A percentile compares a stretch with the other conserved stretches of the same genome.
phyloP scores from a whole-genome alignment of 2,329 filamentous ascomycete species.

The Pseudogymnoascus sp. region DNA sequence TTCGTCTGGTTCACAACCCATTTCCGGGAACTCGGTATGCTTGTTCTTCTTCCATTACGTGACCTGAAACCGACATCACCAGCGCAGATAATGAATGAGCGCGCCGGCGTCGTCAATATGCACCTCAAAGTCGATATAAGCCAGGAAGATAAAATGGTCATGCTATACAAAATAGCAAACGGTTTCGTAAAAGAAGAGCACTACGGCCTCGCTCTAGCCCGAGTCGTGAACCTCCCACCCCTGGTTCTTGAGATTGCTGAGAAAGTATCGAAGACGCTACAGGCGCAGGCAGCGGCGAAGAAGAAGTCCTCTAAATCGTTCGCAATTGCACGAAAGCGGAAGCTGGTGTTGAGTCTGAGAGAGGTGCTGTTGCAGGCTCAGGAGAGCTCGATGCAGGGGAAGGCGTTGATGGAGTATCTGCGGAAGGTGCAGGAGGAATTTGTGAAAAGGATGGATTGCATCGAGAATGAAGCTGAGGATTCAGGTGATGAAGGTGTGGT shows the following conservation, averaged over 20 bases:
- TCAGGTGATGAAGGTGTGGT: background rate
- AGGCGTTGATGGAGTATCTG: constrained; percentile 58
- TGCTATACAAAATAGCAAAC: constrained; percentile 77
- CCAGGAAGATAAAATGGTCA: constrained; percentile 59
- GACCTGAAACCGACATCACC: constrained; percentile 9
- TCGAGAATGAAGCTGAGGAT: constrained; percentile 40
- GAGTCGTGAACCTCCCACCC: constrained; percentile 65
- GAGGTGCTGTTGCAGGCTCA: constrained; percentile 66
- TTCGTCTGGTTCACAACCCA: constrained; percentile 93
- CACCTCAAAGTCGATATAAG: constrained; percentile 69
- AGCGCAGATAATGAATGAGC: constrained; percentile 66
- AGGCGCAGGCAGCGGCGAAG: constrained; percentile 49
- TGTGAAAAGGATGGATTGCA: constrained; percentile 57
- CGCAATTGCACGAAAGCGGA: constrained; percentile 58
- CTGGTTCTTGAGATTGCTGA: constrained; percentile 63
- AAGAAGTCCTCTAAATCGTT: constrained; percentile 54
- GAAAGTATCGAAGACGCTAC: constrained; percentile 56
- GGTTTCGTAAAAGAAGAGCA: constrained; percentile 65
- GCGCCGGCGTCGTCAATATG: constrained; percentile 73
- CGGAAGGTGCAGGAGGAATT: constrained; percentile 69
- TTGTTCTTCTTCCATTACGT: background rate
- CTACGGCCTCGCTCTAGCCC: constrained; percentile 80
- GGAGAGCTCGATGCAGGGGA: constrained; percentile 58
- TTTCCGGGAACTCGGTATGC: constrained; percentile 66
- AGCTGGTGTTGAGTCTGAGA: constrained; percentile 64